These are phyloP conservation scores for Cairneyella variabilis DNA, from an alignment of 495 filamentous ascomycete genomes.

Conservation along the genomic window DNA sequence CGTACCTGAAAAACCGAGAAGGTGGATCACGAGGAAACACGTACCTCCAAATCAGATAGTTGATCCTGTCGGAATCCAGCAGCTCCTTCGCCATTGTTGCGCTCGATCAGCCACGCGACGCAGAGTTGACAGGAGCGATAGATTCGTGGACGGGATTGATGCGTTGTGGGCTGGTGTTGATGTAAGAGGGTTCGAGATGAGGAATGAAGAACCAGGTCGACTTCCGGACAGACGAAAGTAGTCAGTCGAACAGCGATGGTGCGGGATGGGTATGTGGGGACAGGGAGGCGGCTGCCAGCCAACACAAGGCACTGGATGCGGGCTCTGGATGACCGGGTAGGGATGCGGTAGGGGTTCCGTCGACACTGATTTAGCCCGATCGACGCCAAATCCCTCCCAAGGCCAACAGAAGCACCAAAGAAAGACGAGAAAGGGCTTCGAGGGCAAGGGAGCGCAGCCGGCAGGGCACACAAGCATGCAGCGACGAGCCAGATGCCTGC, in stretches of 20 bases:
- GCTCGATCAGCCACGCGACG: slow-evolving; percentile 27
- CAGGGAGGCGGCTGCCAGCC: not conserved
- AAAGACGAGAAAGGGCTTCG: too few relatives aligned
- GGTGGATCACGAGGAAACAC: slow-evolving; percentile 33
- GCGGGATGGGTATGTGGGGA: slow-evolving; percentile 11
- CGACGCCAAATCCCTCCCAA: too few relatives aligned
- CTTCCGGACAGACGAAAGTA: slow-evolving; percentile 18
- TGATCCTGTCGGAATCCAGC: slow-evolving; percentile 89
- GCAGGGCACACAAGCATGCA: too few relatives aligned
- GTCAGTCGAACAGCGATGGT: slow-evolving; percentile 14
- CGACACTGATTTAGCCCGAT: too few relatives aligned
- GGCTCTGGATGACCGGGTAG: not conserved
- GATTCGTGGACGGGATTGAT: slow-evolving; percentile 32
- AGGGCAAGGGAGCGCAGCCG: too few relatives aligned
- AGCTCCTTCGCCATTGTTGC: slow-evolving; percentile 49
- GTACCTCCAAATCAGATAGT: slow-evolving; percentile 98
- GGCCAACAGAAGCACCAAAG: too few relatives aligned
- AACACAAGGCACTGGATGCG: not conserved
- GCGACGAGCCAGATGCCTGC: too few relatives aligned
- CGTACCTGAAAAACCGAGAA: slow-evolving; percentile 22
- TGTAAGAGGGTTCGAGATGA: slow-evolving; percentile 27
- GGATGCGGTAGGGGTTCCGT: not conserved
- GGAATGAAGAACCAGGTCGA: slow-evolving; percentile 28
- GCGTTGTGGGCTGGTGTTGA: slow-evolving; percentile 28
- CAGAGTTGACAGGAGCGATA: too few relatives aligned